Evolutionary conservation across 2,329 filamentous ascomycete species (phyloP), one percentile per base, ranked within the genome.

Genomic region (Cryoendolithus antarcticus): DNA sequence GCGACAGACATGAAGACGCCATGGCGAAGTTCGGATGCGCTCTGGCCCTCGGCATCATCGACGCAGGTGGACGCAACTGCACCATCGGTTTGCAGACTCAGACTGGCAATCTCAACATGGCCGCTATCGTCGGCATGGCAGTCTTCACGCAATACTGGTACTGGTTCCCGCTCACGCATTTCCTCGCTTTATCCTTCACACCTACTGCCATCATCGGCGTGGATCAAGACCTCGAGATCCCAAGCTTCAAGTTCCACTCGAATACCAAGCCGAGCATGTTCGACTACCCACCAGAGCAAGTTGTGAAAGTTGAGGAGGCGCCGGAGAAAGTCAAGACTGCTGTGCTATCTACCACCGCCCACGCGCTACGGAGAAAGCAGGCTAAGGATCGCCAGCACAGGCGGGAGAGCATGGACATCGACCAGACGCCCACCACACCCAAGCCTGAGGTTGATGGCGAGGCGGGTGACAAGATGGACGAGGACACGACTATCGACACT

Each of bases 61-160:
- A 98, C 63, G 91, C 91, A 45, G 91, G 93, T 59, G 91, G 91
- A 36, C 83, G 93, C 44, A 98, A 98, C 67, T 98, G 91, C 71
- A 95, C 91, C 11, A 96, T 98, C 51, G 89, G 89, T 24, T 73
- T 98, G 30, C 91, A 98, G 62, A 98, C 91, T 1, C 91, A 94
- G 64, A 95, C 89, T 1, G 93, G 93, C 48, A 98, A 95, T 59
- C 77, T 98, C 49, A 96, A 98, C 70, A 95, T 98, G 88, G 79
- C 88, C 11, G 93, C 86, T 45, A 93, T 98, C 49, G 88, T 98
- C 11, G 93, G 91, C 50, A 94, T 94, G 79, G 89, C 86, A 21
- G 83, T 98, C 39, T 98, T 98, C 65, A 93, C 88, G 6, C 91
- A 98, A 61, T 98, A 98, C 69, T 98, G 91, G 91, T 98, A 98